Percentiles rank a stretch among this genome's conserved stretches.
These are phyloP conservation scores for Stereum hirsutum DNA, from an alignment of 1,284 basidiomycete genomes.

Conservation along the genomic window DNA sequence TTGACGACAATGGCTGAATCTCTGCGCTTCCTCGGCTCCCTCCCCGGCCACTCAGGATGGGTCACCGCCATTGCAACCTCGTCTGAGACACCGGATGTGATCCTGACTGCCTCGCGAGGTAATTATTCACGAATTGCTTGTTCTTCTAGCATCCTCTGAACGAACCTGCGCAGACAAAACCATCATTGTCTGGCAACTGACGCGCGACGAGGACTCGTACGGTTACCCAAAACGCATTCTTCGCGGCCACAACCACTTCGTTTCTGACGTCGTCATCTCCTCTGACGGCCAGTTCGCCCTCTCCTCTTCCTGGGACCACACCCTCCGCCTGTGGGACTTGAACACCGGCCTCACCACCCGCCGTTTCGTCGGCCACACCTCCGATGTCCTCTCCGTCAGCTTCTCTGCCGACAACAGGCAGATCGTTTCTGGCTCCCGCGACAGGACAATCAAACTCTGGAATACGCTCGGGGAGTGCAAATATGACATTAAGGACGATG, in stretches of 20 bases:
- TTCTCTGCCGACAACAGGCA: conserved; percentile 98
- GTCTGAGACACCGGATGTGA: conserved; percentile 95
- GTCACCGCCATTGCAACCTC: conserved; percentile 95
- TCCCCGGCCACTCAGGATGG: conserved; percentile 95
- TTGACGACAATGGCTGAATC: conserved; percentile 67
- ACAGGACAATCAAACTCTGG: conserved; percentile 99
- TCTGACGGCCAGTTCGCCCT: conserved; percentile 99
- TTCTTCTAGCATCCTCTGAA: conserved; percentile 9
- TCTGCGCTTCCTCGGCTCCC: conserved; percentile 86
- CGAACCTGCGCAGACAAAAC: conserved; percentile 79
- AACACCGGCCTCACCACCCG: conserved; percentile 93
- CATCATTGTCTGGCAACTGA: conserved; percentile 99
- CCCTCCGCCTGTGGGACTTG: conserved; percentile 97
- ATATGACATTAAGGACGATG: conserved; percentile 99
- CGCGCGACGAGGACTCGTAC: conserved; percentile 88
- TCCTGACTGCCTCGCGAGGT: conserved; percentile 96
- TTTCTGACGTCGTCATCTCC: conserved; percentile 97
- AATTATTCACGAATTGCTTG: neutral
- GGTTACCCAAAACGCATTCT: conserved; percentile 97
- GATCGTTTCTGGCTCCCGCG: conserved; percentile 97
- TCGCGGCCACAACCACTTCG: conserved; percentile 99
- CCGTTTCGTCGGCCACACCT: conserved; percentile 97
- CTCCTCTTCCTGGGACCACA: conserved; percentile 99
- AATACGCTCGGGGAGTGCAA: conserved; percentile 99
- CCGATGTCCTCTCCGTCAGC: conserved; percentile 95